A percentile compares a stretch with the other conserved stretches of the same genome.
phyloP scores from a whole-genome alignment of 257 asterid species.

The Solanum gracilifrons region DNA sequence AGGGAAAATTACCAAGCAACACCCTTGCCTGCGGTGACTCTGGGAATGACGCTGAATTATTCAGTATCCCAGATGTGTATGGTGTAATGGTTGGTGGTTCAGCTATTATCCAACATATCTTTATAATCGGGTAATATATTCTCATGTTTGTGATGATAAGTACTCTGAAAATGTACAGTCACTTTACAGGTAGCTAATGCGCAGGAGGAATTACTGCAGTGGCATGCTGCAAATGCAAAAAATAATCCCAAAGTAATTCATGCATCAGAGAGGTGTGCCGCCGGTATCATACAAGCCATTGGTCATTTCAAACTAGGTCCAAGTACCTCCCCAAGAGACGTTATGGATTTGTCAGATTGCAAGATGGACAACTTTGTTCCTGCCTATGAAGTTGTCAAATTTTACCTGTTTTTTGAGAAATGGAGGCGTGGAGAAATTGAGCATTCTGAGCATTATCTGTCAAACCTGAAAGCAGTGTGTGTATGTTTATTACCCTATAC shows the following conservation, averaged over 20 bases:
- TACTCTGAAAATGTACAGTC: not conserved
- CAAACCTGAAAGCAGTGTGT: constrained; percentile 56
- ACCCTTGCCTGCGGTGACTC: constrained; percentile 98
- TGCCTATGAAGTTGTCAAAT: constrained; percentile 74
- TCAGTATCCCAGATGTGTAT: constrained; percentile 76
- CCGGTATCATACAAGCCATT: constrained; percentile 90
- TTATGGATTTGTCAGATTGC: constrained; percentile 42
- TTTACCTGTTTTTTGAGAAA: constrained; percentile 63
- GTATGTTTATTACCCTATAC: constrained; percentile 37
- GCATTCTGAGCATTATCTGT: constrained; percentile 55
- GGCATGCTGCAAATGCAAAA: constrained; percentile 88
- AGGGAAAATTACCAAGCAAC: constrained; percentile 58
- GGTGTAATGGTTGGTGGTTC: constrained; percentile 85
- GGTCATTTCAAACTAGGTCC: constrained; percentile 93
- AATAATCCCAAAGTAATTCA: constrained; percentile 72
- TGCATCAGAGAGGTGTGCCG: constrained; percentile 94
- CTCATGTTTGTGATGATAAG: not conserved
- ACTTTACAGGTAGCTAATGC: constrained; percentile 81
- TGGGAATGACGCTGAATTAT: constrained; percentile 93
- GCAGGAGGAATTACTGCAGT: constrained; percentile 89
- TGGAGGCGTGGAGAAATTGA: constrained; percentile 95
- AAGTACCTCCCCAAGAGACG: constrained; percentile 70
- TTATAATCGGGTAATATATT: not conserved
- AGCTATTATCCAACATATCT: constrained; percentile 1
- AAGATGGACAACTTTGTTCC: constrained; percentile 70